Conservation (phyloP, 768 basidiomycete genomes). For the Porphyrellus cyaneotinctus region DNA sequence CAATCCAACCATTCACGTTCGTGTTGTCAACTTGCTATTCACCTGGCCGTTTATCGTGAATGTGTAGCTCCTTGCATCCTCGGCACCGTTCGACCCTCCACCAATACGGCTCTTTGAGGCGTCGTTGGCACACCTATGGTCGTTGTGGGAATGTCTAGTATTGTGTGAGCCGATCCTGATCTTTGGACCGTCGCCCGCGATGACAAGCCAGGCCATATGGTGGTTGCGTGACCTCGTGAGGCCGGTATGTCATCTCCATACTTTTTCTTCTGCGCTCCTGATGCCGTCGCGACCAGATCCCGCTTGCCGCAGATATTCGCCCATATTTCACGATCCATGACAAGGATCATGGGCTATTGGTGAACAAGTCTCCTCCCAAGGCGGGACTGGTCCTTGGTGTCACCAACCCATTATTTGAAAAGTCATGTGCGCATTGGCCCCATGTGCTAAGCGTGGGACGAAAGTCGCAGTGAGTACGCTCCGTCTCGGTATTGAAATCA, state of each 20-base stretch:
- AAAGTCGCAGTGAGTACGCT: conserved; percentile 37
- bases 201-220: conserved; percentile 87
- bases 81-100: conserved; percentile 54
- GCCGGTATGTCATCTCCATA: conserved; percentile 50
- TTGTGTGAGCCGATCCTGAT: conserved; percentile 88
- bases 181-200: conserved; percentile 72
- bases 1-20: conserved; percentile 50
- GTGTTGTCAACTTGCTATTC: background rate
- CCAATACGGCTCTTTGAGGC: conserved; percentile 62
- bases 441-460: conserved; percentile 72
- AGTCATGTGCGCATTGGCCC: conserved; percentile 80
- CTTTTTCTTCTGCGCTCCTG: background rate
- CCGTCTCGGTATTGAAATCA: background rate
- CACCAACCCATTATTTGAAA: conserved; percentile 85
- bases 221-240: conserved; percentile 85
- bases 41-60: background rate
- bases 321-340: conserved; percentile 98
- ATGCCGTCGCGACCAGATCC: conserved; percentile 51
- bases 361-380: conserved; percentile 80
- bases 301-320: conserved; percentile 77
- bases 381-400: conserved; percentile 76
- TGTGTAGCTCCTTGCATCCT: conserved; percentile 64
- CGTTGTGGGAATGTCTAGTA: conserved; percentile 91
- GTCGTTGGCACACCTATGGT: conserved; percentile 66
- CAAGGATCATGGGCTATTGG: conserved; percentile 66